These are phyloP conservation scores for Cercophora sp. DNA, from an alignment of 495 filamentous ascomycete genomes.

Conservation along the genomic window DNA sequence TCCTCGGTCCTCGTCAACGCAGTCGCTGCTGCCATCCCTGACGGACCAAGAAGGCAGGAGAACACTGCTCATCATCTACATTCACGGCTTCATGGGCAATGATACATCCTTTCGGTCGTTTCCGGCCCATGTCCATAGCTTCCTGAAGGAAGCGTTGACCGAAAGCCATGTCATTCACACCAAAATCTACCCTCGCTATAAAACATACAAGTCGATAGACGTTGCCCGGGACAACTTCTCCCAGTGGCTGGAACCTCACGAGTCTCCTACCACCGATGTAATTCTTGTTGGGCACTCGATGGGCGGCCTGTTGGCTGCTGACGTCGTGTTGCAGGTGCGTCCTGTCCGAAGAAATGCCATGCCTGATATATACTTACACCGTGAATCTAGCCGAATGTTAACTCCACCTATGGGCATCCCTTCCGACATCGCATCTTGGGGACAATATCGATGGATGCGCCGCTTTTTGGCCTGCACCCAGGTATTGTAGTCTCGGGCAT, in stretches of 20 bases:
- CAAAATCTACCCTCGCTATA: constrained; percentile 89
- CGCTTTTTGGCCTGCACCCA: constrained; percentile 85
- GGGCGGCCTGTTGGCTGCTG: constrained; percentile 79
- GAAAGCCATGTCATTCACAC: constrained; percentile 80
- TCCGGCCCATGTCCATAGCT: constrained; percentile 79
- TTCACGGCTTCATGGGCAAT: constrained; percentile 92
- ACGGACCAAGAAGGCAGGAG: constrained; percentile 43
- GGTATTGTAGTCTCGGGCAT: constrained; percentile 79
- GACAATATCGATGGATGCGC: constrained; percentile 79
- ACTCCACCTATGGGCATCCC: constrained; percentile 18
- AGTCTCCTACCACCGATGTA: constrained; percentile 69
- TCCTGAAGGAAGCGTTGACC: constrained; percentile 61
- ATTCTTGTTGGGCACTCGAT: constrained; percentile 86
- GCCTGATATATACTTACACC: no score
- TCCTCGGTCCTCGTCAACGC: constrained; percentile 59
- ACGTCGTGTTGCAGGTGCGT: constrained; percentile 65
- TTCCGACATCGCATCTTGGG: constrained; percentile 79
- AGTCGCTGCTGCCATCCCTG: constrained; percentile 55
- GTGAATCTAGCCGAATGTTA: constrained; percentile 18
- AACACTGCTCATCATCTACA: constrained; percentile 73
- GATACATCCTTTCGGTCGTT: constrained; percentile 85
- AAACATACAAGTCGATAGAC: constrained; percentile 69
- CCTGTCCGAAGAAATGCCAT: no score
- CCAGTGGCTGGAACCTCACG: constrained; percentile 75
- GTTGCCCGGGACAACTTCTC: constrained; percentile 78